Evolutionary conservation across 352 stramenopile species (phyloP).

Genomic region (Phytophthora brassicae): DNA sequence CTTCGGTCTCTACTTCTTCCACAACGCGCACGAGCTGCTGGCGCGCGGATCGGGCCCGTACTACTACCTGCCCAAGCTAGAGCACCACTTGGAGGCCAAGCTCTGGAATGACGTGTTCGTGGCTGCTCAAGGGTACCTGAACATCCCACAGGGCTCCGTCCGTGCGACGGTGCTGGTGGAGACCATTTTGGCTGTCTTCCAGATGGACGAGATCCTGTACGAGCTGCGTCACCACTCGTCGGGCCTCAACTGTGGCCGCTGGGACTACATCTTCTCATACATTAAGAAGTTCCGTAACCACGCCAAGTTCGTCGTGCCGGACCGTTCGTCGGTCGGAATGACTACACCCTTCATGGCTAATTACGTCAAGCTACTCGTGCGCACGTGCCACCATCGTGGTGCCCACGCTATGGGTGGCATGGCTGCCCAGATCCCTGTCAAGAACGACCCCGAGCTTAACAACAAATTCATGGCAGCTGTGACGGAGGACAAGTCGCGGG

Average conservation of each 20-base stretch:
- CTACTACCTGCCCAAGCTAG: slow-evolving; percentile 97
- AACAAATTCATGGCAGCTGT: slow-evolving; percentile 89
- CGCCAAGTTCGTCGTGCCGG: slow-evolving; percentile 90
- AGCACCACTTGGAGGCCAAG: slow-evolving; percentile 94
- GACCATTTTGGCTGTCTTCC: slow-evolving; percentile 96
- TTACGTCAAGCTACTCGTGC: slow-evolving; percentile 95
- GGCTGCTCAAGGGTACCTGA: slow-evolving; percentile 91
- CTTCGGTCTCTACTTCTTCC: slow-evolving; percentile 96
- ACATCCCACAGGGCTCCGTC: slow-evolving; percentile 90
- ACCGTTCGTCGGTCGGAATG: slow-evolving; percentile 93
- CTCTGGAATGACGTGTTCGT: slow-evolving; percentile 98
- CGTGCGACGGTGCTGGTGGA: slow-evolving; percentile 95
- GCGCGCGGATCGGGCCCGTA: slow-evolving; percentile 88
- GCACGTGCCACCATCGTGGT: slow-evolving; percentile 94
- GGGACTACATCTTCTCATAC: slow-evolving; percentile 98
- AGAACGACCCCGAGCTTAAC: slow-evolving; percentile 90
- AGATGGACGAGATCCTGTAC: slow-evolving; percentile 97
- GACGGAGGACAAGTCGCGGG: slow-evolving; percentile 89
- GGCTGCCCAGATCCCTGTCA: slow-evolving; percentile 96
- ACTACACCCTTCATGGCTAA: slow-evolving; percentile 93
- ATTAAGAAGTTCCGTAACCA: slow-evolving; percentile 96
- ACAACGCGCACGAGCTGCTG: slow-evolving; percentile 92
- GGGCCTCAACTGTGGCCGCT: slow-evolving; percentile 97
- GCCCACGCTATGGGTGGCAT: slow-evolving; percentile 97
- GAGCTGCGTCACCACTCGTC: slow-evolving; percentile 94